Percentiles rank a stretch among this genome's conserved stretches.
These are phyloP conservation scores for Bombardia bombarda DNA, from an alignment of 495 filamentous ascomycete species.

Conservation along the genomic window DNA sequence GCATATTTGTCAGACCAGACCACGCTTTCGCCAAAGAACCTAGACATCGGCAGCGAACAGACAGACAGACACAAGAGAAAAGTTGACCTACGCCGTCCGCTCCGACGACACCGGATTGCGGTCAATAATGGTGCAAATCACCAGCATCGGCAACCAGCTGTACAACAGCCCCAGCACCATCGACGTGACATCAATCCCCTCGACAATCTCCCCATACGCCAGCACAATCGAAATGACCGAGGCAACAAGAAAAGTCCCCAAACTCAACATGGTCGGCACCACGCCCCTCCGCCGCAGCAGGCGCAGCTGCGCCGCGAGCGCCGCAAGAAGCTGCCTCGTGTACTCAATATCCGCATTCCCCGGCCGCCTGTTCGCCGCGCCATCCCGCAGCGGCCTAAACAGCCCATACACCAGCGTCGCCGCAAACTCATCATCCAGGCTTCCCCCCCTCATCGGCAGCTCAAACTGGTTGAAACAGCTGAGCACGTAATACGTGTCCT, in stretches of 20 bases:
- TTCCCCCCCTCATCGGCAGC: not conserved
- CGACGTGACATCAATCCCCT: not conserved
- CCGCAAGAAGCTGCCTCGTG: not conserved
- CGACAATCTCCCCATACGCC: slow-evolving; percentile 6
- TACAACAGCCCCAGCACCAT: not conserved
- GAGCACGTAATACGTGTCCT: slow-evolving; percentile 6
- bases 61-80: too few relatives aligned
- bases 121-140: slow-evolving; percentile 8
- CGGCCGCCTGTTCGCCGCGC: not conserved
- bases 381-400: slow-evolving; percentile 1
- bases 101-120: slow-evolving; percentile 7
- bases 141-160: slow-evolving; percentile 9
- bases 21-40: too few relatives aligned
- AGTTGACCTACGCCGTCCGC: not conserved
- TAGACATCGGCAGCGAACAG: too few relatives aligned
- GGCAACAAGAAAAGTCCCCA: slow-evolving; percentile 4
- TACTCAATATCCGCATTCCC: not conserved
- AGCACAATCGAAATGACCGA: slow-evolving; percentile 6
- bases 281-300: slow-evolving; percentile 4
- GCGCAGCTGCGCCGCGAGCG: not conserved
- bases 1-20: too few relatives aligned
- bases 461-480: slow-evolving; percentile 7
- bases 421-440: not conserved
- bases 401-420: slow-evolving; percentile 4
- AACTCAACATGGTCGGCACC: slow-evolving; percentile 1